phyloP scores from a whole-genome alignment of 2,329 filamentous ascomycete species.

The Sclerotinia glacialis region DNA sequence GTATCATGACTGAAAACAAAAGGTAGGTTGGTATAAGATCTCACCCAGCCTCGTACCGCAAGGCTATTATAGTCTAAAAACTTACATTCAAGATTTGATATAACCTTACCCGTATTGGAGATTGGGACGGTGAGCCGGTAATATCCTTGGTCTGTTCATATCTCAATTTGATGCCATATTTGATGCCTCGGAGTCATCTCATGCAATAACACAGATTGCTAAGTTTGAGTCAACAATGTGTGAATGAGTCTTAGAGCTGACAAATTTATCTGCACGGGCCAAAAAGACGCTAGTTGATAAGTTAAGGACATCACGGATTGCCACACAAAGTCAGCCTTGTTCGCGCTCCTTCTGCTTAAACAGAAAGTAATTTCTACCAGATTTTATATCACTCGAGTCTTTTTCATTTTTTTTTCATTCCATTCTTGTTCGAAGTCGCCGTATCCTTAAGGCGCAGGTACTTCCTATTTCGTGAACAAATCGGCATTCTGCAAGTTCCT shows the following conservation, averaged over 20 bases:
- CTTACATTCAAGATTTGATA: background rate
- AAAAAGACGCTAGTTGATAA: slow-evolving; percentile 3
- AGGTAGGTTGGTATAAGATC: background rate
- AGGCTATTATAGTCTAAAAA: background rate
- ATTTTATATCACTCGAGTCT: background rate
- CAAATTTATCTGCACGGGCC: slow-evolving; percentile 12
- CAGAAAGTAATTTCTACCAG: background rate
- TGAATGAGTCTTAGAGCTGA: slow-evolving; percentile 11
- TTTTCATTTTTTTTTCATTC: slow-evolving; percentile 22
- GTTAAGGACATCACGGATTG: slow-evolving; percentile 8
- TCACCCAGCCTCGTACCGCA: background rate
- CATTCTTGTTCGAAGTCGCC: slow-evolving; percentile 36
- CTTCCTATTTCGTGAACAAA: background rate
- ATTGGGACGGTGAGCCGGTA: background rate
- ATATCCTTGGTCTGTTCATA: background rate
- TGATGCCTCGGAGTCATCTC: background rate
- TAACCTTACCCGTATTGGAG: background rate
- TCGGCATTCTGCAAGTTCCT: background rate
- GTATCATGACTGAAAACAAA: too few species aligned
- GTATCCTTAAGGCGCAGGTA: slow-evolving; percentile 37
- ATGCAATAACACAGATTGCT: background rate
- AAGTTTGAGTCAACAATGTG: slow-evolving; percentile 11
- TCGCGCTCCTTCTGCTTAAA: background rate
- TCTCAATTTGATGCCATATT: background rate
- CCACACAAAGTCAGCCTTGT: slow-evolving; percentile 21